phyloP scores from a whole-genome alignment of 2,329 filamentous ascomycete species.

The Diaporthe humulicola region DNA sequence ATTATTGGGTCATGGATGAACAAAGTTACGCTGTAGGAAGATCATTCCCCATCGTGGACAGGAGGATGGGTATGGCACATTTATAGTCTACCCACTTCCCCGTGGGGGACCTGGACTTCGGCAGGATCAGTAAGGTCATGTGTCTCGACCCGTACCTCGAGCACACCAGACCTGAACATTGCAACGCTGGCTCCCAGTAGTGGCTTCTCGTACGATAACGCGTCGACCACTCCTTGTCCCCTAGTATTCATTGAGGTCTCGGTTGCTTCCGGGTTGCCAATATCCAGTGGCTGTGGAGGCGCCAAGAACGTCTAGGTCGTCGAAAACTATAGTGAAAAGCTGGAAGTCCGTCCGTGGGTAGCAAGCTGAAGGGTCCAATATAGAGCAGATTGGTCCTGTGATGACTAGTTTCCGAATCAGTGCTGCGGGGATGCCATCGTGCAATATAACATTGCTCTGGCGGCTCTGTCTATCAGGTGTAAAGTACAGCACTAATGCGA shows the following conservation, averaged over 20 bases:
- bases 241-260: neutral
- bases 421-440: conserved; percentile 24
- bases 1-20: neutral
- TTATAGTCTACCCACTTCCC: conserved; percentile 19
- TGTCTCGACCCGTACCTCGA: neutral
- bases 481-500: conserved; percentile 21
- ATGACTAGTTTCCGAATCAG: conserved; percentile 27
- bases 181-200: conserved; percentile 2
- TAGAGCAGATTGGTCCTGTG: conserved; percentile 20
- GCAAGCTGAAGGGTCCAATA: conserved; percentile 30
- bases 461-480: conserved; percentile 29
- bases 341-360: conserved; percentile 23
- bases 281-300: neutral
- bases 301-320: conserved; percentile 26
- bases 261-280: neutral
- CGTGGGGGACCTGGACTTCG: neutral
- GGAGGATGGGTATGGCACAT: conserved; percentile 1
- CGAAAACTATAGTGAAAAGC: conserved; percentile 20
- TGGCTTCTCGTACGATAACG: conserved; percentile 24
- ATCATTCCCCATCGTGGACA: conserved; percentile 24
- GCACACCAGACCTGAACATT: neutral
- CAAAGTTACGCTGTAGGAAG: conserved; percentile 6
- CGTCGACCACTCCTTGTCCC: neutral
- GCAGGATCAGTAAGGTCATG: neutral
- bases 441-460: conserved; percentile 29